Base-by-base conservation (phyloP, 768 basidiomycete species). In the Boletales sp. region DNA sequence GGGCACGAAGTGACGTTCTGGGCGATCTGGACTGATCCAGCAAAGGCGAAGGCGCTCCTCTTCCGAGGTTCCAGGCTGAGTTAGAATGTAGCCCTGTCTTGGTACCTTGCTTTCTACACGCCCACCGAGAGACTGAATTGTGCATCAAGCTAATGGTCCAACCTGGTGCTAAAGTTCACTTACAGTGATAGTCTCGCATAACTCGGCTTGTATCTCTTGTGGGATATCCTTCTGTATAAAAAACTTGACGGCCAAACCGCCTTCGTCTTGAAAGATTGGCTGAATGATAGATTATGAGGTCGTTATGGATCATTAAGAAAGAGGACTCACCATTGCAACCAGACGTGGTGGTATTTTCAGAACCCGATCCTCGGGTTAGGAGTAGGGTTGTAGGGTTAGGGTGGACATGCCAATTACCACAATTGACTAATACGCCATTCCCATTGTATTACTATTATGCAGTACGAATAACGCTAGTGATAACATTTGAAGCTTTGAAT, bases 201-300 rank as follows among this genome's bases (percentile, higher is more conserved):
- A 66, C 53, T 89, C 84, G 15, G 83, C 82, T 57, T 86, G 84
- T 18, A 81, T 72, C 56, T 84, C 81, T 49, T 83, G 75, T 4
- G 80, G 68, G 9, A 91, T 73, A 64, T 90, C 87, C 60, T 87
- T 88, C 62, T 90, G 88, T 17, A 91, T 79, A 65, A 90, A 91
- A 63, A 91, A 91, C 61, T 90, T 91, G 74, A 88, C 69, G 3
- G 86, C 78, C 45, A 86, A 66, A 35, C 82, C 83, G 59, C 77
- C 80, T 53, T 58, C 65, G 57, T 87, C 87, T 64, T 87, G 85
- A 49, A 90, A 90, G 51, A 89, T 81, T 41, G 83, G 81, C 85
- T 87, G 52, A 29, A 39, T 2, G n/a, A 34, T 24, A 32, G 27
- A 35, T 11, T 21, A 42, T 49, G 47, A 58, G 42, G 34, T 32